Evolutionary conservation across 2,329 filamentous ascomycete genomes (phyloP), one percentile per base, ranked within the genome.

Genomic region (Colletotrichum tofieldiae): DNA sequence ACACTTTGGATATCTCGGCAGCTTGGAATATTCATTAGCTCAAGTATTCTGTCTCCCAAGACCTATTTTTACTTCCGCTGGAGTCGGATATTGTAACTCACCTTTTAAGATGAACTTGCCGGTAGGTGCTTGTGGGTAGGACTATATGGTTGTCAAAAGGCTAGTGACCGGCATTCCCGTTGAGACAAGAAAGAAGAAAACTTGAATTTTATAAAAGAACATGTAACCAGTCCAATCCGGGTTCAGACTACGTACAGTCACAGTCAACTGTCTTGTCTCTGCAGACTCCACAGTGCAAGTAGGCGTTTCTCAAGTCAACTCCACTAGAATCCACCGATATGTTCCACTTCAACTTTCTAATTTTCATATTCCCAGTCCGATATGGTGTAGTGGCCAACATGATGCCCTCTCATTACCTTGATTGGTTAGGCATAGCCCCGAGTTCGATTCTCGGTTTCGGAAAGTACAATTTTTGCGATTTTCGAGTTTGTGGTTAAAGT

Each of bases 341-440:
- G 16, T 29, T 20, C 16, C 35, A 18, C 14, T 43, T 2, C 2
- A 12, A 7, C 14, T 1, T 1, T 1, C 9, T 3, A 2, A 1
- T 35, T 2, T 1, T 3, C 3, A 35, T 26, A 20, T 11, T 37
- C 14, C 5, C 5, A 12, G 37, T 71, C 69, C 65, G 69, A 69
- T 69, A 68, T 72, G 65, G 65, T 71, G 64, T 68, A 72, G 69
- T 72, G 69, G 65, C 65, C 58, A 68, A 68, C 52, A 64, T 68
- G 65, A 71, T 71, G 64, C 43, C 69, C 69, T 71, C 64, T 71
- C 69, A 71, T 64, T 16, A 29, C 8, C 1, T 1, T 35, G 68
- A 52, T n/a, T 68, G 58, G 68, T 45, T 68, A 68, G 65, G 64
- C 68, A 71, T 71, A 67, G 68, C 68, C 63, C 68, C 68, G 68